Conservation (phyloP, 305 asterid species). For the Rubia peregrina region DNA sequence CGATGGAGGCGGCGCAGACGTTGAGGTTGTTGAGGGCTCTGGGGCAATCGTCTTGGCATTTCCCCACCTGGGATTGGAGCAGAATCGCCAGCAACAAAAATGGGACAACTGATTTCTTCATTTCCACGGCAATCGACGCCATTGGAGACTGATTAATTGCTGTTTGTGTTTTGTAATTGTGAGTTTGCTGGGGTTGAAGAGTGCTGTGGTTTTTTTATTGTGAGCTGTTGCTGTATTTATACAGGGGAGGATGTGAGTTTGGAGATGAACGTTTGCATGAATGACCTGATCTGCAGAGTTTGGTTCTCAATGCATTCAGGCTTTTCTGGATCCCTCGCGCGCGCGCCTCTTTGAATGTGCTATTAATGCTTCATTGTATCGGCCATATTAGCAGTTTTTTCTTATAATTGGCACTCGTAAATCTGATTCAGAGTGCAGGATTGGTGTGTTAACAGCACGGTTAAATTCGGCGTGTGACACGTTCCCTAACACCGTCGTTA, state of each 20-base stretch:
- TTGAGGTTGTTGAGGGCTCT: slow-evolving; percentile 36
- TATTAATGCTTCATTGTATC: no score
- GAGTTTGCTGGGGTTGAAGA: neutral
- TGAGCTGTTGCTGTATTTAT: slow-evolving; percentile 1
- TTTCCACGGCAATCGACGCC: slow-evolving; percentile 14
- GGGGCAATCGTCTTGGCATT: slow-evolving; percentile 35
- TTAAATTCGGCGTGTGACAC: no score
- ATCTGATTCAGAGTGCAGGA: no score
- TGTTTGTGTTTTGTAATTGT: neutral
- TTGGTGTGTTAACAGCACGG: no score
- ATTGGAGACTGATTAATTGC: neutral
- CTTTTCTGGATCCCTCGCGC: neutral
- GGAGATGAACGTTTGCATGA: slow-evolving; percentile 35
- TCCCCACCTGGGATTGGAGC: slow-evolving; percentile 23
- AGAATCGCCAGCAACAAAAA: slow-evolving; percentile 27
- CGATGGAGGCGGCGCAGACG: slow-evolving; percentile 42
- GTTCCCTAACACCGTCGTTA: no score
- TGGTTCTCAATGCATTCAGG: slow-evolving; percentile 10
- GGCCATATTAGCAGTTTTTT: no score
- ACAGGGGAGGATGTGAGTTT: neutral
- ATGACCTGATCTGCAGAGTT: slow-evolving; percentile 32
- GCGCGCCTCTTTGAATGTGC: neutral
- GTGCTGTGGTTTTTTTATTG: neutral
- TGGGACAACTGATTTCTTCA: slow-evolving; percentile 26
- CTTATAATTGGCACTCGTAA: no score